Percentiles rank a stretch among this genome's conserved stretches.
These are phyloP conservation scores for Lathyrus oleraceus DNA, from an alignment of 306 rosid species.

Conservation along the genomic window DNA sequence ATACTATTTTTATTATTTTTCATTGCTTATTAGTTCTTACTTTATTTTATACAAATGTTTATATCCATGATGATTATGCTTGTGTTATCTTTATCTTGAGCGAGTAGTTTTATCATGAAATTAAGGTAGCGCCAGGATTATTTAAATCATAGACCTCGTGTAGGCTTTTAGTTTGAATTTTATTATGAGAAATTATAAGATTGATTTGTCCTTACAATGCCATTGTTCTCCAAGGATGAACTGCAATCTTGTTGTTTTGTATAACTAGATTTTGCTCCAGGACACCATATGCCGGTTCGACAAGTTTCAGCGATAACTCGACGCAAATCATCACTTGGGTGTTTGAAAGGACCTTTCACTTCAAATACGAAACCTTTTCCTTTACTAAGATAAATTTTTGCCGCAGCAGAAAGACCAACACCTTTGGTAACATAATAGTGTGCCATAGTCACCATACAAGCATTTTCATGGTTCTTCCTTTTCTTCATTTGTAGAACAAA, in stretches of 20 bases:
- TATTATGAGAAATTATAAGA: no score
- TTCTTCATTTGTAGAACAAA: conserved; percentile 17
- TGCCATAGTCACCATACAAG: background rate
- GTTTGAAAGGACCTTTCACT: conserved; percentile 34
- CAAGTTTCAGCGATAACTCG: background rate
- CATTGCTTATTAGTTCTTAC: no score
- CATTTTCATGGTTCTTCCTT: background rate
- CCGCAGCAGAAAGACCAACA: conserved; percentile 29
- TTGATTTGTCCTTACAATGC: no score
- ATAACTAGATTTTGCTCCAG: background rate
- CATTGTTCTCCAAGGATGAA: background rate
- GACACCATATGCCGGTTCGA: conserved; percentile 5
- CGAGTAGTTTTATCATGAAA: no score
- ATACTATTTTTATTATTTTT: no score
- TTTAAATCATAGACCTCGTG: no score
- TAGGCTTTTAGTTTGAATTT: no score
- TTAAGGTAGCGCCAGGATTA: no score
- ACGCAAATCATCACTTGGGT: background rate
- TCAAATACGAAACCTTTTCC: conserved; percentile 17
- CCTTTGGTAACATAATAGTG: conserved; percentile 16
- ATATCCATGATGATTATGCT: no score
- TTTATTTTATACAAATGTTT: no score
- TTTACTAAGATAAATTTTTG: conserved; percentile 19
- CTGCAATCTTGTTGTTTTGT: background rate
- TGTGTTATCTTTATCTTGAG: no score